These are phyloP conservation scores for Fragosphaeria purpurea DNA, from an alignment of 2,329 filamentous ascomycete genomes.

Conservation along the genomic window DNA sequence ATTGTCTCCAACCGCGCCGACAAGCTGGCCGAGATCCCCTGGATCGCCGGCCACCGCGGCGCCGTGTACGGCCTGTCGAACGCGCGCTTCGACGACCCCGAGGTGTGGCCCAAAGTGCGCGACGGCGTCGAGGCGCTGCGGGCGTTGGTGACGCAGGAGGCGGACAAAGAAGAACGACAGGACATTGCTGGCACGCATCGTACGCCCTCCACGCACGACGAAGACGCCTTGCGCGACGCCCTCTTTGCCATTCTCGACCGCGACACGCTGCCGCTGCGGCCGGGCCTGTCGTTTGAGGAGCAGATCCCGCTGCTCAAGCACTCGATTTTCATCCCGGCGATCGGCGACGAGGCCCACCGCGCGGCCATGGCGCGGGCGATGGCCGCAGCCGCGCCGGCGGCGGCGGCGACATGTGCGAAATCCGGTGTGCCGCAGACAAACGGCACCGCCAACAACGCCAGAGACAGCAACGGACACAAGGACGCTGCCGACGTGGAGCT, in stretches of 20 bases:
- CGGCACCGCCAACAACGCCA: conserved; percentile 23
- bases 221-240: conserved; percentile 38
- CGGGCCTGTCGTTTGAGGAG: conserved; percentile 38
- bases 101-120: conserved; percentile 52
- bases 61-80: conserved; percentile 54
- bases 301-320: conserved; percentile 44
- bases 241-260: conserved; percentile 47
- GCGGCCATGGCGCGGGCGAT: conserved; percentile 11
- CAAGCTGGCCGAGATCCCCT: conserved; percentile 43
- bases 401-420: conserved; percentile 10
- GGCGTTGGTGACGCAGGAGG: conserved; percentile 23
- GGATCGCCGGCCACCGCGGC: conserved; percentile 40
- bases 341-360: conserved; percentile 35
- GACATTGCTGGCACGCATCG: too few species aligned
- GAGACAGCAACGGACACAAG: conserved; percentile 24
- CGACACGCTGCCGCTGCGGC: conserved; percentile 40
- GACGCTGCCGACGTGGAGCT: conserved; percentile 21
- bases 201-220: conserved; percentile 9
- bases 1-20: conserved; percentile 54
- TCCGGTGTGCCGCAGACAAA: conserved; percentile 21
- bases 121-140: conserved; percentile 38
- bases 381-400: not conserved
- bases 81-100: conserved; percentile 42
- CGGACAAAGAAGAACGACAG: not conserved
- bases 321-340: conserved; percentile 51